These are phyloP conservation scores for Begonia peltatifolia DNA, from an alignment of 306 rosid species.

Conservation along the genomic window DNA sequence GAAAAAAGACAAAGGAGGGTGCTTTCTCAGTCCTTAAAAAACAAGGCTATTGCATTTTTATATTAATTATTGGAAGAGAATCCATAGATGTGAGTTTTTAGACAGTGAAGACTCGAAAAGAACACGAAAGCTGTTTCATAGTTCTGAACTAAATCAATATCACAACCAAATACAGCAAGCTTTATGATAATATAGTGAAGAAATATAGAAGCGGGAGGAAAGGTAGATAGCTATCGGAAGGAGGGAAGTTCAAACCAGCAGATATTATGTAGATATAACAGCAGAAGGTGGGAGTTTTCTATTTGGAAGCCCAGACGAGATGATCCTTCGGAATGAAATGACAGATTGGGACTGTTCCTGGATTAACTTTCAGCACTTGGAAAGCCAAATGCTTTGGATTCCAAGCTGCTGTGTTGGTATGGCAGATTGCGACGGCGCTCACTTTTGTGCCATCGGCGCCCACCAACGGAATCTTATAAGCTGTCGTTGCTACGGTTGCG, in stretches of 20 bases:
- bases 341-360: constrained; percentile 63
- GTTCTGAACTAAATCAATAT: neutral
- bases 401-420: constrained; percentile 62
- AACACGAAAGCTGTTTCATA: neutral
- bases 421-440: constrained; percentile 63
- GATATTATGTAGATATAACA: neutral
- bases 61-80: no score
- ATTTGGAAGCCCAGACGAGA: constrained; percentile 50
- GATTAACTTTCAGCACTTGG: constrained; percentile 59
- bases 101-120: no score
- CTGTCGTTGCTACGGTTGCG: constrained; percentile 19
- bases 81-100: no score
- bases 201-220: neutral
- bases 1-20: no score
- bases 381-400: constrained; percentile 80
- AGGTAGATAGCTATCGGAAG: no score
- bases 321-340: constrained; percentile 86
- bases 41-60: no score
- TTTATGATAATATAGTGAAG: neutral
- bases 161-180: neutral
- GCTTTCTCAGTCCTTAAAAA: no score
- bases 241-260: no score
- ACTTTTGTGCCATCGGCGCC: constrained; percentile 39
- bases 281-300: neutral
- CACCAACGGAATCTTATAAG: constrained; percentile 36